Evolutionary conservation across 176 grass and related monocot species (phyloP).

Genomic region (Phoenix dactylifera): DNA sequence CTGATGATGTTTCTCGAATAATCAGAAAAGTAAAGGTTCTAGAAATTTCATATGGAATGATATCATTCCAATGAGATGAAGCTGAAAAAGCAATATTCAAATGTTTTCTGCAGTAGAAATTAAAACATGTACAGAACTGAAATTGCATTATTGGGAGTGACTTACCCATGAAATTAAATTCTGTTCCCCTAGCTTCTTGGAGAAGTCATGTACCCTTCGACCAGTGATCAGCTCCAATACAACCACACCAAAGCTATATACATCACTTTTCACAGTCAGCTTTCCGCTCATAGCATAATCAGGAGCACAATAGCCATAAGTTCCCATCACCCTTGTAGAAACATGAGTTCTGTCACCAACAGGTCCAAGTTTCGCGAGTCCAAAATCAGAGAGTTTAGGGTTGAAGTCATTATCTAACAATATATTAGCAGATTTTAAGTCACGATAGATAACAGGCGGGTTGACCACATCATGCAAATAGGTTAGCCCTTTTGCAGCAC

Average conservation of each 20-base stretch:
- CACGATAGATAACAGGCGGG: conserved; percentile 84
- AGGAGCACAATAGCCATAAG: conserved; percentile 92
- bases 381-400: conserved; percentile 95
- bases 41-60: no score
- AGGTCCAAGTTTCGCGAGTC: conserved; percentile 81
- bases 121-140: no score
- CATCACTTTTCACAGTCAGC: conserved; percentile 79
- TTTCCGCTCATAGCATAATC: conserved; percentile 81
- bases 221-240: conserved; percentile 85
- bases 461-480: conserved; percentile 87
- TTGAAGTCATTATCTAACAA: conserved; percentile 65
- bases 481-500: conserved; percentile 67
- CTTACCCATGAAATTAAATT: conserved; percentile 70
- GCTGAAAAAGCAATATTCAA: no score
- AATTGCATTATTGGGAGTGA: not conserved
- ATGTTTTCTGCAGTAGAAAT: no score
- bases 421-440: conserved; percentile 90
- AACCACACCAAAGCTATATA: conserved; percentile 91
- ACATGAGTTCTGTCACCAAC: conserved; percentile 77
- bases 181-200: conserved; percentile 42
- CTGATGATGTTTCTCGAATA: no score
- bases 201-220: conserved; percentile 63
- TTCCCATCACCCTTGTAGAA: conserved; percentile 95
- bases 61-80: no score
- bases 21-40: no score